Evolutionary conservation across 2,329 filamentous ascomycete species (phyloP).

Genomic region (Aureobasidium sp.): DNA sequence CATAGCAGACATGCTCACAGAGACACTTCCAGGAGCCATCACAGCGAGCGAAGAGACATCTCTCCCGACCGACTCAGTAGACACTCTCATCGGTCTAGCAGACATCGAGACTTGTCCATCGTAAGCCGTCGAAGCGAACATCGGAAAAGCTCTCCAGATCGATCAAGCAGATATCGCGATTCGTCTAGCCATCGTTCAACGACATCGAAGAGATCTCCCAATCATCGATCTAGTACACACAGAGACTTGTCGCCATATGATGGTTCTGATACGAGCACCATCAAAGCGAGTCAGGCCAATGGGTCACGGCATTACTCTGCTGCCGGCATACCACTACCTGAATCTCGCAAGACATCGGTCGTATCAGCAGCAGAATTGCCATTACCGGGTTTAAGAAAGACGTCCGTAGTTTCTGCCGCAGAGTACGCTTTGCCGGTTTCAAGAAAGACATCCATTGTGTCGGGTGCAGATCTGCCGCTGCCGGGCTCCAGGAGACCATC

Average conservation of each 20-base stretch:
- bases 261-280: conserved; percentile 23
- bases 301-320: background rate
- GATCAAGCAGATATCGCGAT: background rate
- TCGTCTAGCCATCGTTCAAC: background rate
- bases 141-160: background rate
- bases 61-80: background rate
- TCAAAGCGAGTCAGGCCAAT: conserved; percentile 17
- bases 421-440: conserved; percentile 21
- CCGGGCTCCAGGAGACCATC: conserved; percentile 14
- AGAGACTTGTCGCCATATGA: conserved; percentile 11
- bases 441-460: conserved; percentile 15
- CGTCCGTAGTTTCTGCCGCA: conserved; percentile 18
- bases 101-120: background rate
- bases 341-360: conserved; percentile 1
- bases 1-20: background rate
- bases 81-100: background rate
- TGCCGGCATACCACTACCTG: background rate
- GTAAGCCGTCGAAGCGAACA: background rate
- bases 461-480: conserved; percentile 16
- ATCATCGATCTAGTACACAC: background rate
- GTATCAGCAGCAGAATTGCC: conserved; percentile 7
- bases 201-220: background rate
- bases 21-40: background rate
- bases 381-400: conserved; percentile 18
- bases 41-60: background rate